Base-by-base conservation (phyloP, 208 protist genomes). In the Trypanosoma melophagium region DNA sequence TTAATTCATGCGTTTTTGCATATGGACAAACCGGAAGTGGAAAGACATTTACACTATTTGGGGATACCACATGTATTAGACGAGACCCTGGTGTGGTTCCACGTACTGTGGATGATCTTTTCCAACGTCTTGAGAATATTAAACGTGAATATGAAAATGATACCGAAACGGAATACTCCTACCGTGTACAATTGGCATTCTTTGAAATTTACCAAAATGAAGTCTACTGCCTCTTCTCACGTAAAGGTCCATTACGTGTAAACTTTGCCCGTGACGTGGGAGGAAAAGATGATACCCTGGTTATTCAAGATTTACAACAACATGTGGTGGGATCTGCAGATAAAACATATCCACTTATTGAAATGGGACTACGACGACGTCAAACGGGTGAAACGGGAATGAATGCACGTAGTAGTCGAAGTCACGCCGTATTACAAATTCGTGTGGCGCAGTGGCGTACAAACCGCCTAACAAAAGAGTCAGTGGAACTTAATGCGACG, bases 381-480 rank as follows among this genome's bases (percentile, higher is more conserved):
- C 90, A 83, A 71, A 87, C 86, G 19, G 96, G 90, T 16, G 80
- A 79, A 57, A 99, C 97, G 2, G 85, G 93, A 14, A 97, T 97
- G 68, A 99, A 99, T 81, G 89, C 92, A 44, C 83, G 79, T 19
- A 98, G 92, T 69, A 96, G 83, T 22, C 82, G 97, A 24, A 98
- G 97, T 1, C 98, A 99, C 84, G 97, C 97, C 16, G 97, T 99
- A 60, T 86, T 99, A 19, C 77, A 94, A 54, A 24, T 94, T 21
- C 66, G 86, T 49, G 66, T 96, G 13, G 84, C 82, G 63, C 90
- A 92, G 58, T 86, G 71, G 66, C 68, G 72, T 65, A 84, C 80
- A 28, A 74, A 87, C 75, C 51, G 68, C n/a, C 49, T 81, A 13
- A 89, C 83, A 12, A 79, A 74, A 31, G 93, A 84, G 74, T 70